Conservation (phyloP, 2,329 filamentous ascomycete genomes). For the Colletotrichum phormii region DNA sequence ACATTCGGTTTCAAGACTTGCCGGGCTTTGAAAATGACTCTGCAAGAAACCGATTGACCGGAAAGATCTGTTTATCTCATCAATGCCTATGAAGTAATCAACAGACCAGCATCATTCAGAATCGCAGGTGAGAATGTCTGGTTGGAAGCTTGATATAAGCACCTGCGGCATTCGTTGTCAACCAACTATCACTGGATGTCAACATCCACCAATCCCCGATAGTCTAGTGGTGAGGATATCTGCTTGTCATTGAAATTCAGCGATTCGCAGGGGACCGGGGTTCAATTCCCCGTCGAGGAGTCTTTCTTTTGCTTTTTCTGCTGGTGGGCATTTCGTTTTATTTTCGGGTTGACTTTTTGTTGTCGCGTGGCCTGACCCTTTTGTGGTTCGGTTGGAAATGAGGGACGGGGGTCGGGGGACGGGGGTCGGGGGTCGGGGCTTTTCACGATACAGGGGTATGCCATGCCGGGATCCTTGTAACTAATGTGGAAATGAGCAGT, state of each 20-base stretch:
- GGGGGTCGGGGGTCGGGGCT: not conserved
- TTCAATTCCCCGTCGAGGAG: slow-evolving; percentile 37
- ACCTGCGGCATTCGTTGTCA: fast-evolving
- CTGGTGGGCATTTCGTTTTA: not conserved
- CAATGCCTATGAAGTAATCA: no score
- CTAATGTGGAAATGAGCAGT: not conserved
- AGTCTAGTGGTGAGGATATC: slow-evolving; percentile 37
- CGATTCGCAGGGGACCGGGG: slow-evolving; percentile 34
- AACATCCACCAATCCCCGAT: slow-evolving; percentile 22
- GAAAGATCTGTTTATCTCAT: no score
- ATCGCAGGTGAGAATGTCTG: not conserved
- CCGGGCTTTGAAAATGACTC: no score
- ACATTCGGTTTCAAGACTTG: no score
- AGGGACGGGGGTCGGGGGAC: not conserved
- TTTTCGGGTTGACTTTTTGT: not conserved
- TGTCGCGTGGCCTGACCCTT: not conserved
- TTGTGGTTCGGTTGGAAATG: not conserved
- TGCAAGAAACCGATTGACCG: no score
- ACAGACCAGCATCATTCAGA: no score
- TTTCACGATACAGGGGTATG: not conserved
- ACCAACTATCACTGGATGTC: slow-evolving; percentile 2
- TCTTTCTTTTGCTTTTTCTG: not conserved
- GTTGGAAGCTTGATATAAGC: not conserved
- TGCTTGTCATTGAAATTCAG: slow-evolving; percentile 15
- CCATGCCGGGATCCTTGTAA: not conserved